Percentiles rank a stretch among this genome's conserved stretches.
Evolutionary conservation across 1,139 yeast genomes (phyloP).

Genomic region (Suhomyces panamericanus): DNA sequence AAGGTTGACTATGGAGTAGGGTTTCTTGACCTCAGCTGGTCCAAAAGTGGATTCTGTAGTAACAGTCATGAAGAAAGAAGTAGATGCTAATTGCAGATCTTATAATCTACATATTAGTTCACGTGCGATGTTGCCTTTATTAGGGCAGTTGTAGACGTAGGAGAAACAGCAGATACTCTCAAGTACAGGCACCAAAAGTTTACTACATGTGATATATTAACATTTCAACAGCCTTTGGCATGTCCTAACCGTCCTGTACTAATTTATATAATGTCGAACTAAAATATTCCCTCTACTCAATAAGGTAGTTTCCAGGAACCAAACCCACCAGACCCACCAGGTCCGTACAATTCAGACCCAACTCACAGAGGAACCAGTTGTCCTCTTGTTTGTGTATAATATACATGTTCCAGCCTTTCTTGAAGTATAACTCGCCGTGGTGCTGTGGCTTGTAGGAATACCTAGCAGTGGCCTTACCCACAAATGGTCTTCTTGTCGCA

Average conservation of each 20-base stretch:
- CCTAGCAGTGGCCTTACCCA: slow-evolving; percentile 63
- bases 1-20: slow-evolving; percentile 31
- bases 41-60: slow-evolving; percentile 9
- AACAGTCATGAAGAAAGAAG: background rate
- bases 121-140: background rate
- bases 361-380: slow-evolving; percentile 89
- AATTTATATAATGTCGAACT: slow-evolving; percentile 2
- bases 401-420: slow-evolving; percentile 71
- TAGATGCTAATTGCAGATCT: background rate
- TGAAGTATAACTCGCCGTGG: slow-evolving; percentile 75
- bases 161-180: too few species aligned
- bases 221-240: background rate
- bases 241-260: background rate
- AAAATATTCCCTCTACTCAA: slow-evolving; percentile 19
- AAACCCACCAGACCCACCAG: slow-evolving; percentile 57
- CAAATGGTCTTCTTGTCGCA: slow-evolving; percentile 50
- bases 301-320: slow-evolving; percentile 77
- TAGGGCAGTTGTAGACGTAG: too few species aligned
- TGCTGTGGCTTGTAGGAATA: slow-evolving; percentile 75
- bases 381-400: slow-evolving; percentile 78
- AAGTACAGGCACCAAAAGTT: too few species aligned
- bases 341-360: slow-evolving; percentile 52
- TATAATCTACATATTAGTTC: background rate
- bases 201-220: too few species aligned
- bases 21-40: slow-evolving; percentile 16